phyloP scores from a whole-genome alignment of 805 yeast species.

The Suhomyces xylopsoci region DNA sequence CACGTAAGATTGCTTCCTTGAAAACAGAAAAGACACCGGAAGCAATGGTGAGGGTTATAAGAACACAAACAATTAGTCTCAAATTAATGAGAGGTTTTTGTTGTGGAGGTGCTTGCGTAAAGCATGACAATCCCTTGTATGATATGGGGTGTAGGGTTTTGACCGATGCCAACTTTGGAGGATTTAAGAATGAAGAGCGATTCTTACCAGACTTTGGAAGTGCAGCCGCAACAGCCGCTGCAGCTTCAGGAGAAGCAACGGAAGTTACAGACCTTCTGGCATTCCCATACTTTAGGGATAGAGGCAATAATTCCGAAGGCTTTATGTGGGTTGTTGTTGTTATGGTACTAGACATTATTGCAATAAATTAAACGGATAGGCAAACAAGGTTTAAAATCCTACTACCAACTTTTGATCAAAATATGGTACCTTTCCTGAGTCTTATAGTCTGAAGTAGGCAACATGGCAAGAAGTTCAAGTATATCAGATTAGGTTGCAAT shows the following conservation, averaged over 20 bases:
- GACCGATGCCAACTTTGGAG: neutral
- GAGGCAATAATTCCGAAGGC: neutral
- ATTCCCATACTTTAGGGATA: neutral
- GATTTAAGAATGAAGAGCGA: neutral
- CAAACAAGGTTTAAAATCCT: neutral
- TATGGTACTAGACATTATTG: neutral
- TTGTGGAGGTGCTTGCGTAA: neutral
- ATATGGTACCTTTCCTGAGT: neutral
- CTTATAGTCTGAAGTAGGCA: neutral
- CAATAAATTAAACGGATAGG: neutral
- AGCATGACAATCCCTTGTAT: neutral
- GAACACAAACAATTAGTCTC: neutral
- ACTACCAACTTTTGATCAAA: neutral
- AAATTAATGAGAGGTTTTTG: neutral
- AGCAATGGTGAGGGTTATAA: constrained; percentile 20
- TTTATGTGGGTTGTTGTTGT: neutral
- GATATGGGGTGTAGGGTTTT: neutral
- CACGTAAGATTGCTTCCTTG: constrained; percentile 26
- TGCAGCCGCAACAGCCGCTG: constrained; percentile 1
- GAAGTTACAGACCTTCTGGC: neutral
- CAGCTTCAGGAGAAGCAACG: neutral
- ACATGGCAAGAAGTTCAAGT: neutral
- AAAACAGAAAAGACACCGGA: constrained; percentile 34
- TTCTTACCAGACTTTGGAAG: neutral
- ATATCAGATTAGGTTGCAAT: neutral